Evolutionary conservation across 192 early-diverging fungal species (phyloP), one percentile per base, ranked within the genome.

Genomic region (Coemansia sp.): DNA sequence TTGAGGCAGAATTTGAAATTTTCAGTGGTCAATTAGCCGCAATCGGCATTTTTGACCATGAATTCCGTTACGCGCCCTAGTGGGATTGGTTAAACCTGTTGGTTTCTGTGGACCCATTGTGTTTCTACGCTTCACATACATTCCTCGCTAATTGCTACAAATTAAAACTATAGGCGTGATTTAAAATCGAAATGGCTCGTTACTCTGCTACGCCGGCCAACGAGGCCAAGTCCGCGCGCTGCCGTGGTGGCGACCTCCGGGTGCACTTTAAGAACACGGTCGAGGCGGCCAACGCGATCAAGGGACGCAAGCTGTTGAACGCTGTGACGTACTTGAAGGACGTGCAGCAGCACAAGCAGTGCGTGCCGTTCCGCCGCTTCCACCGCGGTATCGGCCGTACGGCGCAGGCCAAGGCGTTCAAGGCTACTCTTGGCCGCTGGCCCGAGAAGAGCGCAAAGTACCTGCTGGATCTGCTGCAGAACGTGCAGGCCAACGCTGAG

Each of bases 221-320:
- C 87, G 81, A 84, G 80, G 75, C 85, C 67, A 92, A 92, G 87
- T 85, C 89, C 83, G 91, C 91, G 74, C 89, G 92, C 87, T 86
- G 93, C 75, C 89, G 91, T 62, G 94, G 93, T 70, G 88, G 88
- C 54, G 94, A 96, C 91, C 89, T 98, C 71, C 92, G 93, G 81
- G 91, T 90, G 82, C 86, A 87, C 84, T 97, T 95, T 90, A 96
- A 98, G 90, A 98, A 98, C 90, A 96, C 96, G 49, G 94, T 92
- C 70, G 96, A 98, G 85, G 86, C 92, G 62, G 95, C 95, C 75
- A 87, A 85, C 75, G 91, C 93, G 77, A 90, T 98, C 84, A 87
- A 89, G 69, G 96, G 96, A 75, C 81, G 91, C 85, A 92, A 92
- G 87, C 87, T 96, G 66, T 76, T 83, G 62, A 94, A 97, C 88